Evolutionary conservation across 208 protist genomes (phyloP).

Genomic region (Leishmania guyanensis): DNA sequence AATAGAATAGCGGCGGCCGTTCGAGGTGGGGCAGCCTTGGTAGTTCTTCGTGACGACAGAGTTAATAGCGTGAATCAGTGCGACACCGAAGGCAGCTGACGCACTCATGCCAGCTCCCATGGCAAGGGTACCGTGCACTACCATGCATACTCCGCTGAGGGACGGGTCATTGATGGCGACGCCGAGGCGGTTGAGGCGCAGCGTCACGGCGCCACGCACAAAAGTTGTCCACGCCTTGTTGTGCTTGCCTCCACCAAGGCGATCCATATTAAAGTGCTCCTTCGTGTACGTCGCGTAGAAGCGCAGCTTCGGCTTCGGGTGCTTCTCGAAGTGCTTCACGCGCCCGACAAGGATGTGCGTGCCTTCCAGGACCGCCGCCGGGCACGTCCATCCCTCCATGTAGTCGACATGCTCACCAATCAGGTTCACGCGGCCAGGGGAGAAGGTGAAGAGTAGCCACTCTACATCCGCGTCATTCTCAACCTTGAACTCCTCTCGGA

Average conservation of each 20-base stretch:
- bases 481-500: constrained; percentile 62
- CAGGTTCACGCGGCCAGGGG: constrained; percentile 89
- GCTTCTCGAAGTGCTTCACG: constrained; percentile 44
- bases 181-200: constrained; percentile 59
- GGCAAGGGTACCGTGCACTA: constrained; percentile 73
- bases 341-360: constrained; percentile 77
- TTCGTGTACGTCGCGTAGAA: constrained; percentile 61
- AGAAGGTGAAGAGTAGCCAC: constrained; percentile 77
- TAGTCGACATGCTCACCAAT: constrained; percentile 94
- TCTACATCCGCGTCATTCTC: constrained; percentile 53
- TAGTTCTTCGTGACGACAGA: constrained; percentile 41
- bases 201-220: constrained; percentile 57
- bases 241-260: constrained; percentile 24
- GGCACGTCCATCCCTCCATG: constrained; percentile 82
- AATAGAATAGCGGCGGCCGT: constrained; percentile 39
- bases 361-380: constrained; percentile 57
- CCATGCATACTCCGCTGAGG: constrained; percentile 66
- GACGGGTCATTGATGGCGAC: constrained; percentile 34
- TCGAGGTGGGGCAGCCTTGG: constrained; percentile 12
- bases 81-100: constrained; percentile 83
- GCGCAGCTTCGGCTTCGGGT: constrained; percentile 48
- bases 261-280: constrained; percentile 58
- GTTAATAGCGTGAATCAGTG: constrained; percentile 60
- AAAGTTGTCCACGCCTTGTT: constrained; percentile 76
- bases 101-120: constrained; percentile 87